Evolutionary conservation across 2,329 filamentous ascomycete species (phyloP), one percentile per base, ranked within the genome.

Genomic region (Fusarium sp.): DNA sequence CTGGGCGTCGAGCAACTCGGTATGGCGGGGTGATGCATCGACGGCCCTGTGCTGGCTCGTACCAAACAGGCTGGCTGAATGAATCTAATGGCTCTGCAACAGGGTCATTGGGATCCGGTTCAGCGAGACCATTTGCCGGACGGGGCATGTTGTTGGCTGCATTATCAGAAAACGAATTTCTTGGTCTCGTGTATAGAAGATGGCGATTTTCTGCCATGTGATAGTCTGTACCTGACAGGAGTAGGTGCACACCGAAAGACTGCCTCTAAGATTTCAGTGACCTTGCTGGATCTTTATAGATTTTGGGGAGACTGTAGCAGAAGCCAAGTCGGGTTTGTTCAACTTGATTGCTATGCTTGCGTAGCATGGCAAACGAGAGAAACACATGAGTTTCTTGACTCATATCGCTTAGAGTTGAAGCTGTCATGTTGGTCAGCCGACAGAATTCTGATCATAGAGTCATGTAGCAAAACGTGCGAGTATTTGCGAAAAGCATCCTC

Each of bases 241-340:
- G 25, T 36, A 19, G 7, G 19, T 36, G 7, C 19, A 2, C 12
- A 24, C 7, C 5, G 3, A 1, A 5, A 19, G n/a, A 6, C 7
- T 25, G 19, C 11, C 3, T 24, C 10, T 9, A 26, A 10, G 7
- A 25, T 40, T 1, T 5, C 28, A 5, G 28, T 10, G 32, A 13
- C 4, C 24, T 36, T 19, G 3, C n/a, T 15, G 8, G 10, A 7
- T 26, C 53, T 42, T 63, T 63, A 65, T 63, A 65, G 29, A 31
- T 26, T 3, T 3, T 25, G 12, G 9, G 7, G 4, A 19, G 28
- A 15, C 12, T 31, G 22, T 38, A 32, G 34, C 19, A 45, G 24
- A 22, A 8, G 10, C n/a, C 10, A 10, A 11, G 42, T 32, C n/a
- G 10, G 22, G 38, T 58, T 65, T 65, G 57, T 34, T 13, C 7